phyloP scores from a whole-genome alignment of 2,329 filamentous ascomycete genomes.

The Fusarium sp. region DNA sequence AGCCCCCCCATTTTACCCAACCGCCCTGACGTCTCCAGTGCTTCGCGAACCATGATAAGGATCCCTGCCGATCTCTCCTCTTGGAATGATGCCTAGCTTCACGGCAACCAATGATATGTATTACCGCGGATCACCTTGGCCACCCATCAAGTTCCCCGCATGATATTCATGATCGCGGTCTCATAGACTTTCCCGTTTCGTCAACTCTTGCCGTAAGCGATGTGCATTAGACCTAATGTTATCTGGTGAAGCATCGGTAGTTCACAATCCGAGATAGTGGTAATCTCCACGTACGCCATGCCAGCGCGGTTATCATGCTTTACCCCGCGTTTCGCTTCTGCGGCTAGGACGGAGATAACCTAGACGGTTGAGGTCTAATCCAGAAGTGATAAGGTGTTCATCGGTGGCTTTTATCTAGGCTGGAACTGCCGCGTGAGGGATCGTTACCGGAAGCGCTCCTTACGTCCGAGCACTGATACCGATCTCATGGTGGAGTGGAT shows the following conservation, averaged over 20 bases:
- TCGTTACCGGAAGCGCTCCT: background rate
- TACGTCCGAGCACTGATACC: background rate
- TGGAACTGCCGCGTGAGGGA: background rate
- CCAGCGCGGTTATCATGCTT: background rate
- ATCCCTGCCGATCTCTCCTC: background rate
- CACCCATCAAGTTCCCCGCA: background rate
- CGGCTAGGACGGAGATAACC: background rate
- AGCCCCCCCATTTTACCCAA: background rate
- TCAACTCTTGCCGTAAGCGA: background rate
- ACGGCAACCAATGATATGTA: background rate
- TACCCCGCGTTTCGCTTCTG: background rate
- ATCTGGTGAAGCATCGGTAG: background rate
- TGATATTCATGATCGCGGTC: background rate
- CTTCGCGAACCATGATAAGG: background rate
- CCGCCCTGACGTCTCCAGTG: background rate
- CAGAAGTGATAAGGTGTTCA: background rate
- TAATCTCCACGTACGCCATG: background rate
- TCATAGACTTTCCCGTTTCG: background rate
- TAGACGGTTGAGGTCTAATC: background rate
- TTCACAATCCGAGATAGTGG: background rate
- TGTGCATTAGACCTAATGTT: background rate
- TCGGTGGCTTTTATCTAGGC: background rate
- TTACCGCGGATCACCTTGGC: background rate
- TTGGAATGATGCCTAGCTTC: background rate
- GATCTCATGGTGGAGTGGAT: background rate